phyloP scores from a whole-genome alignment of 768 basidiomycete genomes.

The Lactarius sp. region DNA sequence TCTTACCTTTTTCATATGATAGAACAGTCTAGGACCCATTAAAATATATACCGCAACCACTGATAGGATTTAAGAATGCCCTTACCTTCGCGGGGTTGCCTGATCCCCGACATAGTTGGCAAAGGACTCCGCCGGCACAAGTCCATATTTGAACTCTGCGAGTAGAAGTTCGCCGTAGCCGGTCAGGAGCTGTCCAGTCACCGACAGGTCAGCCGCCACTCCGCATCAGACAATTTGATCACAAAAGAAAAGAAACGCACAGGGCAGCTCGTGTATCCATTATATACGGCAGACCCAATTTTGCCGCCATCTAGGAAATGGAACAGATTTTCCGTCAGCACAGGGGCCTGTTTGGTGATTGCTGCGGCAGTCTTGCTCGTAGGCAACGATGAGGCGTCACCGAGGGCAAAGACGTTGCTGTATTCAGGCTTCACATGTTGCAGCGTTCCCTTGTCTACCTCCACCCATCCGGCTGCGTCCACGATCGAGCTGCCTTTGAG shows the following conservation, averaged over 20 bases:
- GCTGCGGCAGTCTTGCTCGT: slow-evolving; percentile 97
- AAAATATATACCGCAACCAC: neutral
- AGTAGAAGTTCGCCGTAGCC: slow-evolving; percentile 81
- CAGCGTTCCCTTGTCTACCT: slow-evolving; percentile 75
- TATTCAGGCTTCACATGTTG: slow-evolving; percentile 78
- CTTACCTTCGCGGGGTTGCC: slow-evolving; percentile 64
- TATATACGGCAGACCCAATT: slow-evolving; percentile 65
- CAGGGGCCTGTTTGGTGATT: slow-evolving; percentile 85
- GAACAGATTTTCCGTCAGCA: slow-evolving; percentile 85
- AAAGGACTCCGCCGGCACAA: slow-evolving; percentile 86
- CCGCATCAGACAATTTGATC: neutral
- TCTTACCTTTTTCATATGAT: slow-evolving; percentile 40
- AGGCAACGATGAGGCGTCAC: slow-evolving; percentile 89
- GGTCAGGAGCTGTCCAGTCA: slow-evolving; percentile 54
- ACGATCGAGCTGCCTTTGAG: slow-evolving; percentile 74
- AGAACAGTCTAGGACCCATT: slow-evolving; percentile 35
- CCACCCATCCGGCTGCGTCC: slow-evolving; percentile 85
- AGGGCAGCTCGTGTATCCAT: slow-evolving; percentile 87
- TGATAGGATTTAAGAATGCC: slow-evolving; percentile 12
- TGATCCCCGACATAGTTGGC: slow-evolving; percentile 64
- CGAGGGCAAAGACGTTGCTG: slow-evolving; percentile 81
- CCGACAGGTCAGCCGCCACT: slow-evolving; percentile 6
- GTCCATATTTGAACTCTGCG: slow-evolving; percentile 92
- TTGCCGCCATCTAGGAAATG: slow-evolving; percentile 69
- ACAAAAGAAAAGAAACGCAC: slow-evolving; percentile 39